Evolutionary conservation across 805 yeast species (phyloP).

Genomic region (Wickerhamomyces canadensis): DNA sequence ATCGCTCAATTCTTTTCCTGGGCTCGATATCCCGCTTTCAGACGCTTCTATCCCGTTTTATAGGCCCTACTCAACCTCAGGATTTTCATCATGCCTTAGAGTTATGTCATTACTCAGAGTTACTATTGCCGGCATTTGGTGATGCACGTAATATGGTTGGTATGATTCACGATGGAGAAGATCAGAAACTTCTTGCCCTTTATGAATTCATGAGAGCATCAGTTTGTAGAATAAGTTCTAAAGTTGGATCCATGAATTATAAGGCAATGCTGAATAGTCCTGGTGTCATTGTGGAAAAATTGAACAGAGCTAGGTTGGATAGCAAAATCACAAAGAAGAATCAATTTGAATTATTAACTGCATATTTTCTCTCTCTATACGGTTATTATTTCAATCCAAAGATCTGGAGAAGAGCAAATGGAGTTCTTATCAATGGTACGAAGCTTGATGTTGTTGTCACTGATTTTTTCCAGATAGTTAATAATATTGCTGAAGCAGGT

Average conservation of each 20-base stretch:
- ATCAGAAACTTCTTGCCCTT: slow-evolving; percentile 22
- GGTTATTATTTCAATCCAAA: slow-evolving; percentile 40
- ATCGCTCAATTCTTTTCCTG: slow-evolving; percentile 44
- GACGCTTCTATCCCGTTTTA: slow-evolving; percentile 28
- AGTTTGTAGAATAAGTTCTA: slow-evolving; percentile 35
- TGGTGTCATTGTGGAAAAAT: slow-evolving; percentile 23
- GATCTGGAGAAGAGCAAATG: slow-evolving; percentile 29
- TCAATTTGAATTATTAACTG: slow-evolving; percentile 12
- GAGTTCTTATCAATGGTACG: slow-evolving; percentile 26
- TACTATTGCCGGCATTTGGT: slow-evolving; percentile 60
- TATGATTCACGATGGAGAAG: slow-evolving; percentile 40
- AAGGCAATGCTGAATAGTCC: slow-evolving; percentile 28
- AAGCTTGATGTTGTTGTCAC: slow-evolving; percentile 25
- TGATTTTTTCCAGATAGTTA: slow-evolving; percentile 27
- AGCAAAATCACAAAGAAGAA: slow-evolving; percentile 7
- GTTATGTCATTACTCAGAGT: slow-evolving; percentile 46
- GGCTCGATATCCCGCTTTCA: slow-evolving; percentile 59
- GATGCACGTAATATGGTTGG: slow-evolving; percentile 62
- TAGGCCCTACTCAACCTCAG: slow-evolving; percentile 32
- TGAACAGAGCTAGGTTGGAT: slow-evolving; percentile 21
- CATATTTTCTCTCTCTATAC: slow-evolving; percentile 30
- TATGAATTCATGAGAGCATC: slow-evolving; percentile 42
- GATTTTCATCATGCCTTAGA: slow-evolving; percentile 40
- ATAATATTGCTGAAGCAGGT: slow-evolving; percentile 10
- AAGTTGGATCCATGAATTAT: slow-evolving; percentile 34